These are phyloP conservation scores for Moniliella sp. DNA, from an alignment of 1,284 basidiomycete species.

Conservation along the genomic window DNA sequence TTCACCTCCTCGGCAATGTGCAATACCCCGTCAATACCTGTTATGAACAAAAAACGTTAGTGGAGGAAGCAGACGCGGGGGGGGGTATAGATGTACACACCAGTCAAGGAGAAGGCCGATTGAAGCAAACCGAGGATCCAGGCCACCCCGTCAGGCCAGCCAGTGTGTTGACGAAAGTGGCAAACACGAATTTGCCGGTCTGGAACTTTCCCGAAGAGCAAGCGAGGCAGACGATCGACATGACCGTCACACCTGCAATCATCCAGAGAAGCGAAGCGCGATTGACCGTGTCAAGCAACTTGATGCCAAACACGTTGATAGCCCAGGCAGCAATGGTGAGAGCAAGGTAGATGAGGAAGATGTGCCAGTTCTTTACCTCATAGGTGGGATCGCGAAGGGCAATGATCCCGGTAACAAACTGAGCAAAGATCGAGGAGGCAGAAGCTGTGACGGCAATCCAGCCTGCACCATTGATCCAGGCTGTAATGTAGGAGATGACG, in stretches of 20 bases:
- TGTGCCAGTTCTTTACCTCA: slow-evolving; percentile 15
- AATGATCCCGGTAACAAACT: slow-evolving; percentile 34
- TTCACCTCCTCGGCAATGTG: slow-evolving; percentile 47
- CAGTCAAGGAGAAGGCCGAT: slow-evolving; percentile 35
- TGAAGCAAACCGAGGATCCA: slow-evolving; percentile 38
- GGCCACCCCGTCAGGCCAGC: slow-evolving; percentile 37
- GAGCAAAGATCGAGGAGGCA: slow-evolving; percentile 13
- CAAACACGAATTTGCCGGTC: slow-evolving; percentile 35
- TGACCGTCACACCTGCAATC: slow-evolving; percentile 32
- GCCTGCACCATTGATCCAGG: slow-evolving; percentile 22
- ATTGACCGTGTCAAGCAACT: slow-evolving; percentile 10
- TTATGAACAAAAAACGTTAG: too few relatives aligned
- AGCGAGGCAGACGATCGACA: slow-evolving; percentile 35
- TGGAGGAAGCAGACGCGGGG: too few relatives aligned
- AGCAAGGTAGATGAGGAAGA: slow-evolving; percentile 17
- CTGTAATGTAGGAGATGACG: slow-evolving; percentile 19
- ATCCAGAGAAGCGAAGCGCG: slow-evolving; percentile 20
- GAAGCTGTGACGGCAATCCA: slow-evolving; percentile 35
- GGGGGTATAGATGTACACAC: too few relatives aligned
- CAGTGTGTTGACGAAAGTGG: slow-evolving; percentile 35
- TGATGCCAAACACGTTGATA: slow-evolving; percentile 18
- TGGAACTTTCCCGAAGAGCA: slow-evolving; percentile 33
- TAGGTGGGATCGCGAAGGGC: slow-evolving; percentile 32
- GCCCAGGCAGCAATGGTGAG: slow-evolving; percentile 12
- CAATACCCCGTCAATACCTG: slow-evolving; percentile 2